Base-by-base conservation (phyloP, 495 filamentous ascomycete species). In the Hyaloscypha variabilis region DNA sequence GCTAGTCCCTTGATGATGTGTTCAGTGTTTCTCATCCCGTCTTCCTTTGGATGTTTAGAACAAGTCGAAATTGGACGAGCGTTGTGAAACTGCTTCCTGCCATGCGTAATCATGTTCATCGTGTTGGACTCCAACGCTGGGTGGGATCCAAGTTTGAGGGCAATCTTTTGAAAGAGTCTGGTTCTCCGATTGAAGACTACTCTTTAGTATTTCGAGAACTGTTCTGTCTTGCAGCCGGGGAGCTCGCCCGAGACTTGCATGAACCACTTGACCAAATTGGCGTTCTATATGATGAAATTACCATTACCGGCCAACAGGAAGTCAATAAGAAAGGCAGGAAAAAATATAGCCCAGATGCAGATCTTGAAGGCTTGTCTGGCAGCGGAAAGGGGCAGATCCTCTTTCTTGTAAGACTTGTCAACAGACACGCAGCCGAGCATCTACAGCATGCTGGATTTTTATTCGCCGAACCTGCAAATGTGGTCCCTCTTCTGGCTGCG, bases 1-100 rank as follows among this genome's bases (percentile, higher is more conserved):
- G 23, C 59, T 58, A 69, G 88, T 83, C 87, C 2, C 89, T 90
- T 65, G 84, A 91, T 60, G 92, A 96, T 58, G 83, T 86, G 30
- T 92, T 97, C 69, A 87, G 86, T 36, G 87, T 88, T 49, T 83
- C 84, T 17, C 92, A 97, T 71, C 87, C 90, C 2, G 86, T 92
- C 13, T 97, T 95, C 74, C 86, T 93, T 30, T 97, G 93, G 93
- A 85, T 93, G 54, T 96, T 91, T 72, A 85, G 90, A 62, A 90
- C 91, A 14, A 90, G 89, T 39, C 83, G 87, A 25, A 86, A 91
- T 73, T 97, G 93, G 93, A 71, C 75, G 8, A 81, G 83, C 25
- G 79, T 97, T 23, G 81, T 80, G 56, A 82, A 87, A 29, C 79
- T 94, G 13, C 78, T 96, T 34, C 84, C 87, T 14, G 83, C 83